These are phyloP conservation scores for Turritis glabra DNA, from an alignment of 345 rosid genomes.

Conservation along the genomic window DNA sequence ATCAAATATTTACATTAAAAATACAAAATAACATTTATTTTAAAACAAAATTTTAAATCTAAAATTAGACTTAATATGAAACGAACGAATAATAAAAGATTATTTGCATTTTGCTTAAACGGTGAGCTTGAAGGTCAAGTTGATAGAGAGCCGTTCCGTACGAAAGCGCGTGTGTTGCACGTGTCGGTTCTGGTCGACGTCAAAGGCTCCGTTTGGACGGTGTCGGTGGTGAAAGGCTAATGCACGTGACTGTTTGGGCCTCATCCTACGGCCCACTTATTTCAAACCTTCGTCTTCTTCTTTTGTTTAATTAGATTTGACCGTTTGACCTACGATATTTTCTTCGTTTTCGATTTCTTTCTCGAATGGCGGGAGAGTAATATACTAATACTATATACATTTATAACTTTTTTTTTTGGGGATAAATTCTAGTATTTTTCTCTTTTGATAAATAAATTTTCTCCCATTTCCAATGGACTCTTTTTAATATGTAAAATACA, in stretches of 20 bases:
- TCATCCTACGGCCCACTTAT: slow-evolving; percentile 21
- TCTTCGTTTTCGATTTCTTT: slow-evolving; percentile 29
- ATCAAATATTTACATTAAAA: too few species aligned
- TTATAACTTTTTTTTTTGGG: too few species aligned
- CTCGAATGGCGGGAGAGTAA: background rate
- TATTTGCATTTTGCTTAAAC: slow-evolving; percentile 6
- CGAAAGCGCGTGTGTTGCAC: slow-evolving; percentile 29
- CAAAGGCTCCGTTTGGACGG: slow-evolving; percentile 30
- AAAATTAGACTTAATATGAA: too few species aligned
- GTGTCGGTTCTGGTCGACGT: slow-evolving; percentile 30
- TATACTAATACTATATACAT: too few species aligned
- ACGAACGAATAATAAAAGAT: too few species aligned
- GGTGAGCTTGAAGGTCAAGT: slow-evolving; percentile 37
- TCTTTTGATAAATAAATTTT: too few species aligned
- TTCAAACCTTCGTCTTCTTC: background rate
- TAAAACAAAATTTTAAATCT: too few species aligned
- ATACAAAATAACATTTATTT: too few species aligned
- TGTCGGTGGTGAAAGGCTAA: slow-evolving; percentile 35
- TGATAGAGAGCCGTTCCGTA: slow-evolving; percentile 20
- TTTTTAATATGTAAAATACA: too few species aligned
- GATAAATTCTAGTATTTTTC: too few species aligned
- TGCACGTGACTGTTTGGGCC: slow-evolving; percentile 32
- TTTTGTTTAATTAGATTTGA: slow-evolving; percentile 10
- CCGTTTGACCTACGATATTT: slow-evolving; percentile 19
- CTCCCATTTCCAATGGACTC: too few species aligned